A percentile compares a stretch with the other conserved stretches of the same genome.
phyloP scores from a whole-genome alignment of 495 filamentous ascomycete genomes.

The Tetracladium marchalianum region DNA sequence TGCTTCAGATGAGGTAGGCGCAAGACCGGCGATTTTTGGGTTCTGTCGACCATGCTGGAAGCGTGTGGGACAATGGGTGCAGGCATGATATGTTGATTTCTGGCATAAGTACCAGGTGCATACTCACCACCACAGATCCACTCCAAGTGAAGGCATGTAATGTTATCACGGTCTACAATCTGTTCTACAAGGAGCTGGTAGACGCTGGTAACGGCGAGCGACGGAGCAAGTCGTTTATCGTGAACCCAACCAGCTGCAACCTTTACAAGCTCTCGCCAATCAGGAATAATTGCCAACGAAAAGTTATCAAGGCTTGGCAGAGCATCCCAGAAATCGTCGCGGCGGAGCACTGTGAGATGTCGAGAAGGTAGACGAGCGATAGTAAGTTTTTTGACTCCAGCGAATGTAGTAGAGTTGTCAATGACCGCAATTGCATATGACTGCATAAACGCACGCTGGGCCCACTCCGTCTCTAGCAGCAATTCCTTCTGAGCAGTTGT shows the following conservation, averaged over 20 bases:
- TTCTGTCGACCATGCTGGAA: conserved; percentile 34
- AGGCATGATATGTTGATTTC: conserved; percentile 40
- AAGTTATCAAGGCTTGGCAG: conserved; percentile 34
- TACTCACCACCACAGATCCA: conserved; percentile 49
- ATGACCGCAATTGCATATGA: conserved; percentile 43
- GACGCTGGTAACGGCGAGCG: conserved; percentile 29
- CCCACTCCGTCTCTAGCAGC: conserved; percentile 47
- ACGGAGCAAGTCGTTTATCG: conserved; percentile 29
- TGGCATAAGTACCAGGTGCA: conserved; percentile 38
- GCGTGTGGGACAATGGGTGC: conserved; percentile 34
- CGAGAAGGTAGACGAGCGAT: conserved; percentile 42
- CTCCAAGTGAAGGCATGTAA: conserved; percentile 42
- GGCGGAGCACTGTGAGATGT: conserved; percentile 32
- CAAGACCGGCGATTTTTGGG: conserved; percentile 19
- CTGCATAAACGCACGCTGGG: conserved; percentile 45
- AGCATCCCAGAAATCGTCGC: conserved; percentile 40
- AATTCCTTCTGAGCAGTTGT: conserved; percentile 44
- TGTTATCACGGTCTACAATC: conserved; percentile 26
- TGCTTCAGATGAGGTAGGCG: conserved; percentile 36
- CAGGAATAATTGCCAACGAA: conserved; percentile 38
- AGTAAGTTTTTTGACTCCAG: conserved; percentile 32
- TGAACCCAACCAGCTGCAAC: conserved; percentile 26
- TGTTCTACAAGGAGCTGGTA: conserved; percentile 31
- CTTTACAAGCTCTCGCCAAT: conserved; percentile 40
- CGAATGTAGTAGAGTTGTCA: conserved; percentile 34